Base-by-base conservation (phyloP, 441 rosid species). In the Gossypium davidsonii region DNA sequence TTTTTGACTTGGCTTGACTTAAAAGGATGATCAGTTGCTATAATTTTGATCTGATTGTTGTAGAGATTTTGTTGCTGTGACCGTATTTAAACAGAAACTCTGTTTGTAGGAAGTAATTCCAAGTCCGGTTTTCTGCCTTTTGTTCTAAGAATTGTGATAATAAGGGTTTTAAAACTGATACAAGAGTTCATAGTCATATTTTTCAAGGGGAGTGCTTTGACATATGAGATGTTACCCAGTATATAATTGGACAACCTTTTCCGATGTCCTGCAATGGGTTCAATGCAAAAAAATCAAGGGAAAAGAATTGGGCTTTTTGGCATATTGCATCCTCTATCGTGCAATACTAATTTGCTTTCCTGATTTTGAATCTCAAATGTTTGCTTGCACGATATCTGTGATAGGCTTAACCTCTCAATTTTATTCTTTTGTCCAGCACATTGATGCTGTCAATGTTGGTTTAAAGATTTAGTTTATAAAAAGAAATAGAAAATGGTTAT, bases 161-260 rank as follows among this genome's bases (percentile, higher is more conserved):
- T 28, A 68, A 52, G 46, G 46, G 11, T 68, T 67, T 51, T 52
- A 52, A 9, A 51, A 68, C 17, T 67, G 71, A 14, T 67, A 14
- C 57, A 48, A 67, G 71, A 48, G 8, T 67, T n/a, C 39, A 48
- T 34, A 17, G 12, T 39, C 42, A 48, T 66, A 23, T 46, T 21
- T 18, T 48, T 67, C 42, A 25, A 3, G 49, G 39, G 6, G 21
- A 3, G 37, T 67, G 52, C 4, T 25, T 23, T n/a, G 37, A 48
- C 39, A 46, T 14, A 3, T 23, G 11, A 23, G 48, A 6, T 46
- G 9, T 46, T 66, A 23, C 56, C 70, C 39, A 66, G 20, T 66
- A 12, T 6, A n/a, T 23, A 55, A 46, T 21, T 66, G 55, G 70
- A 55, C 23, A 20, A 23, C 25, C 26, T 9, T 23, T 66, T 46